Evolutionary conservation across 257 asterid genomes (phyloP).

Genomic region (Parsonsia alboflavescens): DNA sequence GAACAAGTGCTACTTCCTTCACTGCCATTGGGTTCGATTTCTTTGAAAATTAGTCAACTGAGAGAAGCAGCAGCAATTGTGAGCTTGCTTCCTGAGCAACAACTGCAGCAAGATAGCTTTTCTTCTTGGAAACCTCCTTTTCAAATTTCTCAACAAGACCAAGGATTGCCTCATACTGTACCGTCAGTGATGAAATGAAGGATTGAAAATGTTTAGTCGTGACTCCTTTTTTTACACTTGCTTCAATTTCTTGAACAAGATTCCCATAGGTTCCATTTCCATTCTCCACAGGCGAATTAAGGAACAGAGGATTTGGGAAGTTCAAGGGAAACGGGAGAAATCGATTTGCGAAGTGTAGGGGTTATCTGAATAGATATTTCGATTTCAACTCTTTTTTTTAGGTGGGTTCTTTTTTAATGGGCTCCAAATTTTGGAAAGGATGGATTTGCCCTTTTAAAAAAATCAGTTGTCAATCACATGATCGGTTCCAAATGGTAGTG

Average conservation of each 20-base stretch:
- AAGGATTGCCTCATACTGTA: conserved; percentile 29
- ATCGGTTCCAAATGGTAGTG: no score
- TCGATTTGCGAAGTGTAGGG: no score
- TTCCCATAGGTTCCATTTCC: conserved; percentile 13
- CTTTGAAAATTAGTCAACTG: conserved; percentile 29
- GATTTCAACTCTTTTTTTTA: no score
- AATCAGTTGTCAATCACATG: no score
- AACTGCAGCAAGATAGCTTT: conserved; percentile 27
- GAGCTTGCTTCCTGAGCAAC: conserved; percentile 17
- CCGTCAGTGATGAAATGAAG: conserved; percentile 25
- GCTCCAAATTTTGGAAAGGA: no score
- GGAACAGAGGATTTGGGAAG: no score
- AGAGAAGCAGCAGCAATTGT: conserved; percentile 25
- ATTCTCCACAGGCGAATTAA: conserved; percentile 9
- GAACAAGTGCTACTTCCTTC: conserved; percentile 36
- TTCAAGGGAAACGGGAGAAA: no score
- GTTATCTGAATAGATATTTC: no score
- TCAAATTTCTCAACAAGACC: conserved; percentile 29
- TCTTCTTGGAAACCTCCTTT: conserved; percentile 36
- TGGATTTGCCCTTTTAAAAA: no score
- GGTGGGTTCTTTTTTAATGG: no score
- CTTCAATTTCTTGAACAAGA: conserved; percentile 30
- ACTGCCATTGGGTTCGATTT: conserved; percentile 25
- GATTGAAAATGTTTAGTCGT: conserved; percentile 20
- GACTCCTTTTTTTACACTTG: conserved; percentile 23